A percentile compares a stretch with the other conserved stretches of the same genome.
phyloP scores from a whole-genome alignment of 768 basidiomycete genomes.

The Russula virescens region DNA sequence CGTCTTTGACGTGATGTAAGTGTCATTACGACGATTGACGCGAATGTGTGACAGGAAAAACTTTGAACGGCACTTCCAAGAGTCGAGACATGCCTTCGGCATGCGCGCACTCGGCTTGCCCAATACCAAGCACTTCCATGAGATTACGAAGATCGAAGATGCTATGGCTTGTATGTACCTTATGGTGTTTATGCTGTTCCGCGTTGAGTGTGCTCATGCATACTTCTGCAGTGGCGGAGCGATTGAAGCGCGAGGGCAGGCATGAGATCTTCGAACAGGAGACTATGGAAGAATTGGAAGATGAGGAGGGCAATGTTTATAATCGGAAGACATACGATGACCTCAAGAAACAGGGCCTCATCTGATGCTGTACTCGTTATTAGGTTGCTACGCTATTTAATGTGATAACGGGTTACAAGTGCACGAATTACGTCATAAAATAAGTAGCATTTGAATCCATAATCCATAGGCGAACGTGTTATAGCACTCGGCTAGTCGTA shows the following conservation, averaged over 20 bases:
- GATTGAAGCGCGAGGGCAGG: constrained; percentile 93
- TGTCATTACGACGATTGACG: not conserved
- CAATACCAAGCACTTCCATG: constrained; percentile 98
- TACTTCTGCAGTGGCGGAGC: constrained; percentile 74
- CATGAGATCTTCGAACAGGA: constrained; percentile 91
- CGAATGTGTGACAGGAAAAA: constrained; percentile 66
- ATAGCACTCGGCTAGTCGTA: not conserved
- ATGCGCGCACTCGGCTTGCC: constrained; percentile 97
- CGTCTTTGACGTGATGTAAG: not conserved
- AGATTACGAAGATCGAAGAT: constrained; percentile 96
- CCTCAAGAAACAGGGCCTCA: constrained; percentile 91
- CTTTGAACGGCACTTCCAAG: constrained; percentile 95
- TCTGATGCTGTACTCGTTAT: constrained; percentile 33
- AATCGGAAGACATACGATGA: constrained; percentile 98
- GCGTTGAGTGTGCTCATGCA: not conserved
- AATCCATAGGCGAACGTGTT: too few species aligned
- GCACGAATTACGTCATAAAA: constrained; percentile 8
- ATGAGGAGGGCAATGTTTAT: constrained; percentile 98
- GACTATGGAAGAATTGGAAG: constrained; percentile 96
- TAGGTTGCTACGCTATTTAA: too few species aligned
- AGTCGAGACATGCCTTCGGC: constrained; percentile 94
- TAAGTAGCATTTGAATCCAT: not conserved
- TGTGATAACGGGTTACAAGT: not conserved
- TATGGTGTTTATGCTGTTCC: not conserved
- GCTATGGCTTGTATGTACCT: constrained; percentile 76